Evolutionary conservation across 306 rosid species (phyloP).

Genomic region (Lithocarpus polystachyus): DNA sequence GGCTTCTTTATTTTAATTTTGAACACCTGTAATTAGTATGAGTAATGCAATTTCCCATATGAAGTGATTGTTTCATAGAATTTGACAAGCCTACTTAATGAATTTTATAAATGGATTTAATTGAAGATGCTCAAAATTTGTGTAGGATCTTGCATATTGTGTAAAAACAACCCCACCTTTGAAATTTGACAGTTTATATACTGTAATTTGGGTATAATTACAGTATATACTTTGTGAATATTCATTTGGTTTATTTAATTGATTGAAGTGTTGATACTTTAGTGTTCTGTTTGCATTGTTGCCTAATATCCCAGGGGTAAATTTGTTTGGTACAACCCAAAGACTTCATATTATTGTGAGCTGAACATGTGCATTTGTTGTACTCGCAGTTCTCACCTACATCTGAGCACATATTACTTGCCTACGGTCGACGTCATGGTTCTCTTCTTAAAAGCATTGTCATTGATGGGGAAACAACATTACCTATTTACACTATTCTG

Average conservation of each 20-base stretch:
- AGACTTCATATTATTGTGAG: not conserved
- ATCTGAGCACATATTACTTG: constrained; percentile 63
- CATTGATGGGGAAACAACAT: constrained; percentile 90
- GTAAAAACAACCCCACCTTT: not conserved
- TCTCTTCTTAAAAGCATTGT: constrained; percentile 78
- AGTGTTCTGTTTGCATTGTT: not conserved
- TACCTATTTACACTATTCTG: constrained; percentile 91
- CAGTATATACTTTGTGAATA: not conserved
- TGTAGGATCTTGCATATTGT: not conserved
- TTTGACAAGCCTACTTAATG: not conserved
- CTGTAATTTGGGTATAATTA: not conserved
- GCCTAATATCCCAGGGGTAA: not conserved
- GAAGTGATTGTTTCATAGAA: not conserved
- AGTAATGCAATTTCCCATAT: not conserved
- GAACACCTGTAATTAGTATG: not conserved
- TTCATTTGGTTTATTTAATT: not conserved
- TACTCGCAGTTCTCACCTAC: constrained; percentile 48
- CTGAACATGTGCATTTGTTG: constrained; percentile 30
- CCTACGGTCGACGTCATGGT: constrained; percentile 56
- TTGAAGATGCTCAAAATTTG: not conserved
- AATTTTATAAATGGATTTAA: not conserved
- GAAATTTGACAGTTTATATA: not conserved
- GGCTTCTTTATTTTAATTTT: not conserved
- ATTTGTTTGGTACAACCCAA: constrained; percentile 10
- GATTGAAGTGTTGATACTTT: not conserved